phyloP scores from a whole-genome alignment of 75 land plant genomes.

The Adiantum capillusveneris region DNA sequence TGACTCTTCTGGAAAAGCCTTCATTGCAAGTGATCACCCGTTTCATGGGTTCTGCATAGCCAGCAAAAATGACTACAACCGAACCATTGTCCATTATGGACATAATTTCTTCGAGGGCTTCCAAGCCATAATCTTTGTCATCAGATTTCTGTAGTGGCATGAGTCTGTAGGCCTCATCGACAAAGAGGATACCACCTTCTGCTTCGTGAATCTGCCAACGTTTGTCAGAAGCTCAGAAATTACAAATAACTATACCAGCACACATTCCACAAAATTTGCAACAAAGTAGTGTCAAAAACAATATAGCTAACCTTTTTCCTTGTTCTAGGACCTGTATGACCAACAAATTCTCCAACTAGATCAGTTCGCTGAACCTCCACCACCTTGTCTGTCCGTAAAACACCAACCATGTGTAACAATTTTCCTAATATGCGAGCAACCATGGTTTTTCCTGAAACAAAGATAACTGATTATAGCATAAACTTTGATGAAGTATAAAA shows the following conservation, averaged over 20 bases:
- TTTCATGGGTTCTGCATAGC: constrained; percentile 88
- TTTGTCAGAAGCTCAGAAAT: neutral
- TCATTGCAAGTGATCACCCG: constrained; percentile 67
- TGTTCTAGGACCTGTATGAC: constrained; percentile 96
- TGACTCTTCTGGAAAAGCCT: constrained; percentile 73
- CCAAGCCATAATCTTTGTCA: constrained; percentile 86
- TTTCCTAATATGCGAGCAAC: constrained; percentile 78
- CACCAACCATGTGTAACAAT: constrained; percentile 80
- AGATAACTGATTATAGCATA: too few species aligned
- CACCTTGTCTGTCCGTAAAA: constrained; percentile 74
- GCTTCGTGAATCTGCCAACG: constrained; percentile 62
- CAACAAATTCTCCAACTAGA: constrained; percentile 96
- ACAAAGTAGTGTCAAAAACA: neutral
- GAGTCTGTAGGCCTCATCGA: constrained; percentile 80
- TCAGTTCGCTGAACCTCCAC: constrained; percentile 94
- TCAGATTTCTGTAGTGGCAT: constrained; percentile 74
- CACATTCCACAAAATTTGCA: too few species aligned
- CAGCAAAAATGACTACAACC: constrained; percentile 90
- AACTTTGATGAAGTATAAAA: too few species aligned
- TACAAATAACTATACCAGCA: too few species aligned
- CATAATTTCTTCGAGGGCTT: constrained; percentile 96
- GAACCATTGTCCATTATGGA: constrained; percentile 71
- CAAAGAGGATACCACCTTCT: constrained; percentile 80
- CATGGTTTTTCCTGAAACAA: constrained; percentile 83
- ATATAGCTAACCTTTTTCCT: constrained; percentile 55